A percentile compares a stretch with the other conserved stretches of the same genome.
Evolutionary conservation across 2,329 filamentous ascomycete genomes (phyloP).

Genomic region (Xylaria polymorpha): DNA sequence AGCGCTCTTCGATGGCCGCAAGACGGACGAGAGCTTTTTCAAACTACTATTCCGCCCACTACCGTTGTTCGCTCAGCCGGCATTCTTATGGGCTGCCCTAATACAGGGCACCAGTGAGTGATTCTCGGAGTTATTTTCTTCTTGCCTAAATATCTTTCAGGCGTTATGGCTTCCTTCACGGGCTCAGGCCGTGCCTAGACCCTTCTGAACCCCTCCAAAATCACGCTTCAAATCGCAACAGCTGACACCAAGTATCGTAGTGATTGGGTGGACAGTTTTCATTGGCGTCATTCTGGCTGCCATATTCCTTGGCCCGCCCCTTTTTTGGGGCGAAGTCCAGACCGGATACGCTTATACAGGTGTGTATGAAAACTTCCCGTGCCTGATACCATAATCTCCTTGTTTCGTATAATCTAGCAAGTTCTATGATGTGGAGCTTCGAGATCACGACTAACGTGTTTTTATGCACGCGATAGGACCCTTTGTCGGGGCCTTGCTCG

Average conservation of each 20-base stretch:
- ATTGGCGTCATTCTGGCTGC: constrained; percentile 86
- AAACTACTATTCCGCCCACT: constrained; percentile 78
- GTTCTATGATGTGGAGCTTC: too few species aligned
- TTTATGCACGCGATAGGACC: constrained; percentile 61
- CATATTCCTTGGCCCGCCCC: constrained; percentile 82
- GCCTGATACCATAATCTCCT: too few species aligned
- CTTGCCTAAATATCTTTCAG: background rate
- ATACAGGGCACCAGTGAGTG: constrained; percentile 77
- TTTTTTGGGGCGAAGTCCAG: constrained; percentile 83
- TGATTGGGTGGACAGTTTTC: constrained; percentile 97
- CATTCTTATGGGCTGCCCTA: constrained; percentile 81
- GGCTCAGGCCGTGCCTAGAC: background rate
- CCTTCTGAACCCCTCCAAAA: background rate
- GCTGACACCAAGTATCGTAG: background rate
- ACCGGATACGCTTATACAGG: constrained; percentile 85
- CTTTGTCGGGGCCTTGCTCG: constrained; percentile 83
- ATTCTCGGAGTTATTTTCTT: background rate
- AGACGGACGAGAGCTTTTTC: constrained; percentile 79
- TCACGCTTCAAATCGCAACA: background rate
- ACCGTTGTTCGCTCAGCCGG: constrained; percentile 84
- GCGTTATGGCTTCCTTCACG: background rate
- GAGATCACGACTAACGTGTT: too few species aligned
- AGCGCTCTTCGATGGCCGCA: constrained; percentile 81
- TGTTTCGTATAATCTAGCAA: too few species aligned
- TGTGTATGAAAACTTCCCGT: too few species aligned